phyloP scores from a whole-genome alignment of 75 land plant genomes.

The Ceratopteris richardii region DNA sequence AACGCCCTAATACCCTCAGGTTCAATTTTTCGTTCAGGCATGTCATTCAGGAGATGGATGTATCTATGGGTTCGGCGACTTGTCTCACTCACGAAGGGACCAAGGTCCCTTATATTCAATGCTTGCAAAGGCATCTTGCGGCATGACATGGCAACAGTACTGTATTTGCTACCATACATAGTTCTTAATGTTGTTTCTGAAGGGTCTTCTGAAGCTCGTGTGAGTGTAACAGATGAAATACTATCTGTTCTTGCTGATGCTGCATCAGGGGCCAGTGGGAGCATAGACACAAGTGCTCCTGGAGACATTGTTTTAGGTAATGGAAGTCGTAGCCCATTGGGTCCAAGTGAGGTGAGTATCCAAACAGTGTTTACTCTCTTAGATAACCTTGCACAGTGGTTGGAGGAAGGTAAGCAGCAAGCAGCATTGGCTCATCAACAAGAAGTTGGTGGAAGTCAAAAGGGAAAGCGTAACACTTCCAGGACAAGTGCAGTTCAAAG shows the following conservation, averaged over 20 bases:
- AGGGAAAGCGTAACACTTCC: conserved; percentile 8
- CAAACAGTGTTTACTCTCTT: conserved; percentile 93
- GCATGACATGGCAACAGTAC: conserved; percentile 94
- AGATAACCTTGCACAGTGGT: conserved; percentile 97
- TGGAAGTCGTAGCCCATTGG: conserved; percentile 18
- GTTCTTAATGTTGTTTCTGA: conserved; percentile 93
- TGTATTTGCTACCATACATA: conserved; percentile 86
- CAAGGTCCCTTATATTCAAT: conserved; percentile 69
- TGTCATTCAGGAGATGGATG: conserved; percentile 94
- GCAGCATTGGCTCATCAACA: conserved; percentile 30
- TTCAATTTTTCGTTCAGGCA: conserved; percentile 61
- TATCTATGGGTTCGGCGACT: conserved; percentile 78
- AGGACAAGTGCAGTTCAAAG: conserved; percentile 10
- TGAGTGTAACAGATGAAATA: conserved; percentile 79
- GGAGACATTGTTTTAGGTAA: conserved; percentile 12
- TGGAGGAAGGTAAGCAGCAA: conserved; percentile 86
- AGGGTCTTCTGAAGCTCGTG: conserved; percentile 79
- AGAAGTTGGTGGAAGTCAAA: conserved; percentile 22
- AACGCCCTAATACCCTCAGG: conserved; percentile 46
- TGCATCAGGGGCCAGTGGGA: conserved; percentile 32
- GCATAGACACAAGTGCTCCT: conserved; percentile 20
- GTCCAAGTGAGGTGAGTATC: conserved; percentile 89
- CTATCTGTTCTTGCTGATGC: conserved; percentile 82
- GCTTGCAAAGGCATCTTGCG: conserved; percentile 94
- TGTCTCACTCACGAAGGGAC: conserved; percentile 68